Evolutionary conservation across 306 rosid species (phyloP).

Genomic region (Pterocarpus santalinus): DNA sequence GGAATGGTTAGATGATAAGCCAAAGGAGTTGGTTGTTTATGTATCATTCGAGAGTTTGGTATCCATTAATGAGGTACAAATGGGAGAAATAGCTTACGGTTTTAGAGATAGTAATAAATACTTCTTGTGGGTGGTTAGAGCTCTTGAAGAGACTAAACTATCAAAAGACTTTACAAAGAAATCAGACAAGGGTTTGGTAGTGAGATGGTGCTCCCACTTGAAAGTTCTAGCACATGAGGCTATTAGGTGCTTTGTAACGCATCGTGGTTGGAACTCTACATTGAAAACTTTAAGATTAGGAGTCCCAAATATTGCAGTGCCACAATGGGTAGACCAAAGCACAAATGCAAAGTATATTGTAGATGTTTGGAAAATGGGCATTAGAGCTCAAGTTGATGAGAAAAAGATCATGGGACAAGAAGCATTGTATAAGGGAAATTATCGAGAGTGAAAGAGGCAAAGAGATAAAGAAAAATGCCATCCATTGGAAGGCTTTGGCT

Average conservation of each 20-base stretch:
- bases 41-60: background rate
- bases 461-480: background rate
- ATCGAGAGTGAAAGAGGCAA: background rate
- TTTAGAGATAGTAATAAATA: background rate
- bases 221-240: background rate
- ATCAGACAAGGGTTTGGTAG: background rate
- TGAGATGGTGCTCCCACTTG: background rate
- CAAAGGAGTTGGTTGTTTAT: background rate
- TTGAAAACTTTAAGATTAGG: background rate
- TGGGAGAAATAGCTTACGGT: background rate
- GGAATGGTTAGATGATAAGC: background rate
- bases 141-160: background rate
- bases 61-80: background rate
- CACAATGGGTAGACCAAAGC: background rate
- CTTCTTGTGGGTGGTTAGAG: constrained; percentile 11
- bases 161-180: background rate
- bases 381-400: background rate
- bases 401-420: background rate
- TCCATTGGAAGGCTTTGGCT: background rate
- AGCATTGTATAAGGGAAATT: background rate
- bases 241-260: background rate
- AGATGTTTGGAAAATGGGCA: background rate
- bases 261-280: background rate
- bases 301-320: background rate
- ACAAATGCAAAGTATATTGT: background rate